A percentile compares a stretch with the other conserved stretches of the same genome.
Evolutionary conservation across 176 grass and related monocot species (phyloP).

Genomic region (Hordeum vulgare): DNA sequence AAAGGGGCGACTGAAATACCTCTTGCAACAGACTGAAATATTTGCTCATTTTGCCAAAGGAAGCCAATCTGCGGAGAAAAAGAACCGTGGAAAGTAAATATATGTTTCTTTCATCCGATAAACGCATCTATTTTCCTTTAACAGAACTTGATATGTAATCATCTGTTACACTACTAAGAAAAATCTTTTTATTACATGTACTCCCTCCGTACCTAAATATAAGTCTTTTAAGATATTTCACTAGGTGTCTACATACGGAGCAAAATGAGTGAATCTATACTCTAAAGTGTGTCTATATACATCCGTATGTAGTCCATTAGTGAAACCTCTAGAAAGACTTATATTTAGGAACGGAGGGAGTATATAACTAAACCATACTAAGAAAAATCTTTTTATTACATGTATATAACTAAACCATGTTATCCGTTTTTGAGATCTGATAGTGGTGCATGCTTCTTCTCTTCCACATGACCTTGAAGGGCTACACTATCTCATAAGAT

Average conservation of each 20-base stretch:
- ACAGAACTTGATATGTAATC: neutral
- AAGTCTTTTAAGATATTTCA: too few relatives aligned
- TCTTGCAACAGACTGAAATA: slow-evolving; percentile 80
- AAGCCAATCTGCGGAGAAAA: slow-evolving; percentile 56
- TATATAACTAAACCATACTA: too few relatives aligned
- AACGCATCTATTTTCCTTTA: neutral
- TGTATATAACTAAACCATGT: neutral
- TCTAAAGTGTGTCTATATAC: too few relatives aligned
- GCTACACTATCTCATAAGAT: neutral
- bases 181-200: neutral
- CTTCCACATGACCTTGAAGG: neutral
- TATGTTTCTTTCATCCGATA: neutral
- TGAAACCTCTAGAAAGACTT: too few relatives aligned
- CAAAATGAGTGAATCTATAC: too few relatives aligned
- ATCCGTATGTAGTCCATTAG: too few relatives aligned
- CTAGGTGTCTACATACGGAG: too few relatives aligned
- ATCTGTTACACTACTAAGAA: slow-evolving; percentile 1
- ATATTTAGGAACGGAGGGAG: too few relatives aligned
- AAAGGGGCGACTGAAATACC: slow-evolving; percentile 58
- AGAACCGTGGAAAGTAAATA: slow-evolving; percentile 47
- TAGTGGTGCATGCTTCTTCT: neutral
- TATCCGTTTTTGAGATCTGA: neutral
- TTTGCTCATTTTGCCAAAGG: slow-evolving; percentile 80
- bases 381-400: neutral
- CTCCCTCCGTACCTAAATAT: too few relatives aligned